These are phyloP conservation scores for Prunus salicina DNA, from an alignment of 306 rosid genomes.

Conservation along the genomic window DNA sequence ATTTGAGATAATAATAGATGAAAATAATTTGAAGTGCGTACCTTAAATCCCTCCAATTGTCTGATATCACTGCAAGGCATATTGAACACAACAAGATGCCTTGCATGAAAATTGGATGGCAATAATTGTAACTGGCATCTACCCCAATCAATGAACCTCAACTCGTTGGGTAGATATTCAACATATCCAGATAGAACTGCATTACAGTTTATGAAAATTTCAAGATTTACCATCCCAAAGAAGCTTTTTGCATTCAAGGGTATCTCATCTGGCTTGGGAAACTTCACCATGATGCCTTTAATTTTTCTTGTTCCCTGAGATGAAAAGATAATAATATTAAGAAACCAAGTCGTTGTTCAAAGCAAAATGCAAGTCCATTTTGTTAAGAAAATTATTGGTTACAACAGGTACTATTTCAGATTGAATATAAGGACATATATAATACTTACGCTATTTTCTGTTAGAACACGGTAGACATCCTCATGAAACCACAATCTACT, in stretches of 20 bases:
- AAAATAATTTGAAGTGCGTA: background rate
- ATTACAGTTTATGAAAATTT: conserved; percentile 21
- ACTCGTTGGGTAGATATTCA: conserved; percentile 20
- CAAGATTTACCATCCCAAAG: conserved; percentile 21
- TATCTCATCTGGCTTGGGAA: conserved; percentile 4
- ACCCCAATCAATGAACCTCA: conserved; percentile 33
- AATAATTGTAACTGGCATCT: conserved; percentile 26
- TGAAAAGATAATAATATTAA: conserved; percentile 22
- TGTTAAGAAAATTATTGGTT: background rate
- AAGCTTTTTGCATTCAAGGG: conserved; percentile 24
- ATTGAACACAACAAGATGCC: conserved; percentile 26
- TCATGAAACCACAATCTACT: conserved; percentile 32
- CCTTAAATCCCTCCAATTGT: conserved; percentile 24
- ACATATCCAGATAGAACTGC: conserved; percentile 18
- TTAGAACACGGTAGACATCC: conserved; percentile 20
- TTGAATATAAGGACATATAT: background rate
- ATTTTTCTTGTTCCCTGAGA: background rate
- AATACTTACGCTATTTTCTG: background rate
- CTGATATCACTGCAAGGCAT: conserved; percentile 27
- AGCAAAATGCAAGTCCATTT: background rate
- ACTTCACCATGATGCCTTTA: background rate
- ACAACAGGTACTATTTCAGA: no score
- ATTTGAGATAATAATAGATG: background rate
- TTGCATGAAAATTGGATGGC: conserved; percentile 32
- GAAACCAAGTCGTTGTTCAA: background rate